Evolutionary conservation across 2,329 filamentous ascomycete species (phyloP).

Genomic region (Venturia nashicola): DNA sequence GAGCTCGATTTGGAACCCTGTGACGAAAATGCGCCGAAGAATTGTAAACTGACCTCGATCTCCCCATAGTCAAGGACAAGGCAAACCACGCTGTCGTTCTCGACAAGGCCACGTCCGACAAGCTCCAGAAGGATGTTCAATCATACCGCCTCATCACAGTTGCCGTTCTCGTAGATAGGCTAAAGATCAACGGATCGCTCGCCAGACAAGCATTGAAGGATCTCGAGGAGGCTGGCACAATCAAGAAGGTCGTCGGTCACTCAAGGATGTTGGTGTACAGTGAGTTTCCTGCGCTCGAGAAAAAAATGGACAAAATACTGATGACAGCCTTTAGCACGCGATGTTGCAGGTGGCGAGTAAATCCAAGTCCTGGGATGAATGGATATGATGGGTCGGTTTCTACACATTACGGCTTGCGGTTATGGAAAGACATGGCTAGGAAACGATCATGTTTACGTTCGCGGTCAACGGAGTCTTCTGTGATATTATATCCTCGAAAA

Average conservation of each 20-base stretch:
- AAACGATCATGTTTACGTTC: neutral
- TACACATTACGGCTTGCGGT: neutral
- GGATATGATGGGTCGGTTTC: neutral
- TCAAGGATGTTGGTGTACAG: conserved; percentile 99
- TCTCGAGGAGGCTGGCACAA: conserved; percentile 94
- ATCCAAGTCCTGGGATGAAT: neutral
- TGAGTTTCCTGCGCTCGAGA: conserved; percentile 31
- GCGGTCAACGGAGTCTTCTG: conserved; percentile 1
- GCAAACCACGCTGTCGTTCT: conserved; percentile 98
- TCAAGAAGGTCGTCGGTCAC: conserved; percentile 95
- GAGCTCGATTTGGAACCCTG: neutral
- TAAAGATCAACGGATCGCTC: conserved; percentile 99
- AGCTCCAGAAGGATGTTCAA: conserved; percentile 99
- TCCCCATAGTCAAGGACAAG: conserved; percentile 93
- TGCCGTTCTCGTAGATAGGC: conserved; percentile 94
- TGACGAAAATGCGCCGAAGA: neutral
- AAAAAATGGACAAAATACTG: neutral
- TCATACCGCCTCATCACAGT: conserved; percentile 99
- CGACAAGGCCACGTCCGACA: conserved; percentile 94
- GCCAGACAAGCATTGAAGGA: conserved; percentile 81
- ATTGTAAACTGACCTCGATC: neutral
- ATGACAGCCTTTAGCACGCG: conserved; percentile 19
- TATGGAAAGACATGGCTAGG: conserved; percentile 2
- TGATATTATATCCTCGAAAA: neutral
- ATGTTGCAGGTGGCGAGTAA: conserved; percentile 25